Conservation (phyloP, 2,329 filamentous ascomycete species). For the Xylariaceae sp. region DNA sequence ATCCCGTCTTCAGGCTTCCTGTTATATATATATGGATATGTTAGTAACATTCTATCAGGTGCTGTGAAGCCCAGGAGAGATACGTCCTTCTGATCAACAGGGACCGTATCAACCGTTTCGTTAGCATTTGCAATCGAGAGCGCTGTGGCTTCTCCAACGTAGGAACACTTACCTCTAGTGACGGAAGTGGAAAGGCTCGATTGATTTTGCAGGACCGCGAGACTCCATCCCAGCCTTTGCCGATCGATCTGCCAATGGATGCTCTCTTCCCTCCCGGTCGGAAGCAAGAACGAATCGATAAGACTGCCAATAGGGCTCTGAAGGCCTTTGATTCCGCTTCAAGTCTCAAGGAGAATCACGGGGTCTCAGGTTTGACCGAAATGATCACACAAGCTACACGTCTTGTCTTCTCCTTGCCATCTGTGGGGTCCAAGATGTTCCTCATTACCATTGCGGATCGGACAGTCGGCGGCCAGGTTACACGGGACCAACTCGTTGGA, state of each 20-base stretch:
- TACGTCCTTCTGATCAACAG: constrained; percentile 91
- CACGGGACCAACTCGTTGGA: constrained; percentile 93
- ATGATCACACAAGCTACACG: constrained; percentile 72
- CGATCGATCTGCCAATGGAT: constrained; percentile 42
- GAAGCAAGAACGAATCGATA: constrained; percentile 38
- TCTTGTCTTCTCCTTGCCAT: constrained; percentile 81
- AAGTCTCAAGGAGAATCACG: constrained; percentile 71
- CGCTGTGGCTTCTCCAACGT: constrained; percentile 93
- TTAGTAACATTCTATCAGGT: constrained; percentile 23
- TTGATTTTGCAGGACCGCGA: constrained; percentile 66
- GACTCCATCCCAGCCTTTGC: constrained; percentile 36
- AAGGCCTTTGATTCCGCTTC: constrained; percentile 69
- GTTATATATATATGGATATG: background rate
- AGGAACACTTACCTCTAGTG: constrained; percentile 72
- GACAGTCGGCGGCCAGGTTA: constrained; percentile 86
- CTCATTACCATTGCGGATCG: constrained; percentile 96
- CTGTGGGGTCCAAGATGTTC: constrained; percentile 97
- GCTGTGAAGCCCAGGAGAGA: constrained; percentile 94
- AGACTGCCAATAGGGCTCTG: constrained; percentile 32
- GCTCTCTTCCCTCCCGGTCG: constrained; percentile 41
- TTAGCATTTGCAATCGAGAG: constrained; percentile 74
- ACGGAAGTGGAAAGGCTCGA: constrained; percentile 69
- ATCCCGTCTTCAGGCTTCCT: background rate
- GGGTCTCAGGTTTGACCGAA: constrained; percentile 61
- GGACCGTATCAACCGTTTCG: constrained; percentile 79